Base-by-base conservation (phyloP, 805 yeast genomes). In the Kodamaea kaohsiungensis region DNA sequence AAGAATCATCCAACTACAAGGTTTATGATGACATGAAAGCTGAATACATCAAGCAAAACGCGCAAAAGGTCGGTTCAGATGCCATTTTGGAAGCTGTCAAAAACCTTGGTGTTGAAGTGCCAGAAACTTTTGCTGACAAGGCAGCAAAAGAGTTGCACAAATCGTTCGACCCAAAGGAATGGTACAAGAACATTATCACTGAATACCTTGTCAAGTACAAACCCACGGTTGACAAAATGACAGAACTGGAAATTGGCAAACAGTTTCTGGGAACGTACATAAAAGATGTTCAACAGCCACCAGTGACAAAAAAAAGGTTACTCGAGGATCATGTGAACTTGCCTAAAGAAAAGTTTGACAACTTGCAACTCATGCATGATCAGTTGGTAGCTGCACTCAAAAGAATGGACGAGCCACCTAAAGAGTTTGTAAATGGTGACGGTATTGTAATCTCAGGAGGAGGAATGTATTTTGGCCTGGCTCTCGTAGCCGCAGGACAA, bases 371-470 rank as follows among this genome's bases (percentile, higher is more conserved):
- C 3, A 59, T 58, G 27, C 78, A 73, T 57, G 70, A 65, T 39
- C 49, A 51, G 5, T 55, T 70, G 10, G 73, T 71, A 6, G 56
- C 60, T 9, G 53, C 55, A n/a, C 56, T 74, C 48, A 65, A 65
- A 49, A 48, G 55, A 2, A 52, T 71, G 22, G 58, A 65, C 12
- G 54, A 58, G 1, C 74, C 75, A 4, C 65, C 70, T 3, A 38
- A 52, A 9, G 61, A 62, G n/a, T 55, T 70, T 22, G 63, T 60
- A 16, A 52, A 56, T 1, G 77, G 76, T 5, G 63, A 65, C 15
- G 78, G 78, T 7, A 71, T 74, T 30, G 72, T 72, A 7, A 61
- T 74, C n/a, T 63, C 67, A 25, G 70, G 70, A 7, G 68, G 70
- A 7, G 66, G 68, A 7, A 53, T 56, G 15, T 60, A 62, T 51